Percentiles rank a stretch among this genome's conserved stretches.
phyloP scores from a whole-genome alignment of 1,284 basidiomycete species.

The Naganishia liquefaciens region DNA sequence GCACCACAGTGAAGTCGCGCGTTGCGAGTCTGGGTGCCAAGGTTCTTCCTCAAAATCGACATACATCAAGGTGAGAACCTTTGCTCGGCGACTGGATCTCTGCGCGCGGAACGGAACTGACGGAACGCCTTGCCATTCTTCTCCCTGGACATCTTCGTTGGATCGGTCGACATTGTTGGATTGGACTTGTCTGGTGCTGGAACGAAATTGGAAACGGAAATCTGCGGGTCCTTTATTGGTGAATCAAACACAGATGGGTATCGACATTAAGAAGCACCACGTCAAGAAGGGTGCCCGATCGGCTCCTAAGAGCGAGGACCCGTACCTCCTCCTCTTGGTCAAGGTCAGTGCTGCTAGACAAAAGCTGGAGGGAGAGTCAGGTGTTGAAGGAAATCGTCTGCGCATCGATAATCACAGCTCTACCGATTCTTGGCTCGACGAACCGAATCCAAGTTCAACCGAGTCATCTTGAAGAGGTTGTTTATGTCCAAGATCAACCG shows the following conservation, averaged over 20 bases:
- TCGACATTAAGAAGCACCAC: slow-evolving; percentile 96
- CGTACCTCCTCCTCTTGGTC: slow-evolving; percentile 96
- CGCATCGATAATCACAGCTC: slow-evolving; percentile 61
- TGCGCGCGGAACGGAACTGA: background rate
- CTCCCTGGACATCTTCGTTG: slow-evolving; percentile 7
- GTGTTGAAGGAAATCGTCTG: slow-evolving; percentile 1
- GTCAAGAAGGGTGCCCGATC: slow-evolving; percentile 96
- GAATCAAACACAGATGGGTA: slow-evolving; percentile 65
- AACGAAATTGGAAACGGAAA: slow-evolving; percentile 8
- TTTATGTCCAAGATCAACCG: slow-evolving; percentile 94
- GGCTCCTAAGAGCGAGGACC: slow-evolving; percentile 98
- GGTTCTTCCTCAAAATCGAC: slow-evolving; percentile 26
- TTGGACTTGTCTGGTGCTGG: slow-evolving; percentile 15
- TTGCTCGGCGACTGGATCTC: background rate
- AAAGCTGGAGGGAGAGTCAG: background rate
- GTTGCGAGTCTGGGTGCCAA: slow-evolving; percentile 18
- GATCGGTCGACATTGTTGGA: slow-evolving; percentile 11
- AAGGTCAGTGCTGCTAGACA: slow-evolving; percentile 65
- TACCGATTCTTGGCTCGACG: slow-evolving; percentile 99
- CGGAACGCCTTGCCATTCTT: background rate
- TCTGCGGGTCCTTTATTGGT: slow-evolving; percentile 12
- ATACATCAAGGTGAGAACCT: slow-evolving; percentile 29
- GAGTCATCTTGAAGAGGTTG: slow-evolving; percentile 92
- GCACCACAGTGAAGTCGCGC: background rate
- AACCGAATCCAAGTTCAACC: slow-evolving; percentile 96